Percentiles rank a stretch among this genome's conserved stretches.
phyloP scores from a whole-genome alignment of 148 eudicot genomes.

The Oxyria digyna region DNA sequence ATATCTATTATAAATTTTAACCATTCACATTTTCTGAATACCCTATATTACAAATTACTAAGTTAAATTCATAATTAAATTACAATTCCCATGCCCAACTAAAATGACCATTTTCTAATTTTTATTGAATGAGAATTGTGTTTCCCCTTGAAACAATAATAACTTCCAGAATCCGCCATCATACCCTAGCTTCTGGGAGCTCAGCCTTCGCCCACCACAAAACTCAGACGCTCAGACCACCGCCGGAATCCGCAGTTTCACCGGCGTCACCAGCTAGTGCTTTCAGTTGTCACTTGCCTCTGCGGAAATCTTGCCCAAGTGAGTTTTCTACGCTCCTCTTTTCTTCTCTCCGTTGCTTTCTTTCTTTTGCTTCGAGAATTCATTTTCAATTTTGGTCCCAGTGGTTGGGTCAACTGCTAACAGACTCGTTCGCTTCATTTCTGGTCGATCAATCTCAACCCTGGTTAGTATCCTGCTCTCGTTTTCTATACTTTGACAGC shows the following conservation, averaged over 20 bases:
- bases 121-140: too few species aligned
- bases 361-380: neutral
- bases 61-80: too few species aligned
- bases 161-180: too few species aligned
- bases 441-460: constrained; percentile 2
- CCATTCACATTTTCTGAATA: too few species aligned
- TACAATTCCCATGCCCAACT: too few species aligned
- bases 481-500: neutral
- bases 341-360: neutral
- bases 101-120: too few species aligned
- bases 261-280: neutral
- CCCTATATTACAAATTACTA: too few species aligned
- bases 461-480: neutral
- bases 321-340: neutral
- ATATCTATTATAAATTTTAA: too few species aligned
- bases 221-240: neutral
- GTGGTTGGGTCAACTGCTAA: constrained; percentile 3
- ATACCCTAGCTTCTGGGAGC: constrained; percentile 1
- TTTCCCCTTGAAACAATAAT: too few species aligned
- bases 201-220: neutral
- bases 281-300: neutral
- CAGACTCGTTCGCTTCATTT: neutral
- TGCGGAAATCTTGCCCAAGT: neutral
- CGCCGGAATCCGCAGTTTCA: neutral
- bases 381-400: neutral